These are phyloP conservation scores for Selenicereus undatus DNA, from an alignment of 148 eudicot species.

Conservation along the genomic window DNA sequence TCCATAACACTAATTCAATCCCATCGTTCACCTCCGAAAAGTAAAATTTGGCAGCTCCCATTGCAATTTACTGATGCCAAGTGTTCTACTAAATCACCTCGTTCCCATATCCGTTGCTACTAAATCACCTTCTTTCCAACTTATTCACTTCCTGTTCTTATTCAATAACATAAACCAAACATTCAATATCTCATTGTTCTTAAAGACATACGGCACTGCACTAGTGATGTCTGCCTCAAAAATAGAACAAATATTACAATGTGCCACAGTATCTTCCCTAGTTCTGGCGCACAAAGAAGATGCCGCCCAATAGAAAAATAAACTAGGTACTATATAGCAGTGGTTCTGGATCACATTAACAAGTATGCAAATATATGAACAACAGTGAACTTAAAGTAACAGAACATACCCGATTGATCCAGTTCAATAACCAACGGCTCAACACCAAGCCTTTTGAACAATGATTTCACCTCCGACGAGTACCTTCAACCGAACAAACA, in stretches of 20 bases:
- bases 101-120: too few relatives aligned
- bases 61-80: not conserved
- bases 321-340: not conserved
- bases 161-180: not conserved
- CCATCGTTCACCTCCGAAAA: not conserved
- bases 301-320: not conserved
- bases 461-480: constrained; percentile 75
- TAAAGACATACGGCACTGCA: not conserved
- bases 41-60: not conserved
- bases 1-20: too few relatives aligned
- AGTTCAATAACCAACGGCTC: constrained; percentile 77
- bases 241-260: too few relatives aligned
- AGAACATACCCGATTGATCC: constrained; percentile 76
- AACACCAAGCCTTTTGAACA: constrained; percentile 76
- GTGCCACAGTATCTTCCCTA: not conserved
- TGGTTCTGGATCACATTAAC: not conserved
- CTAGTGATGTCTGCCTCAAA: not conserved
- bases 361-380: not conserved
- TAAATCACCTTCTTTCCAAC: too few relatives aligned
- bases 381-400: not conserved
- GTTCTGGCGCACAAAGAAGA: not conserved
- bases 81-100: not conserved
- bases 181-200: too few relatives aligned
- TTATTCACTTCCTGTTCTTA: not conserved
- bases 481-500: constrained; percentile 41